phyloP scores from a whole-genome alignment of 495 filamentous ascomycete genomes.

The Penicillium coprophilum region DNA sequence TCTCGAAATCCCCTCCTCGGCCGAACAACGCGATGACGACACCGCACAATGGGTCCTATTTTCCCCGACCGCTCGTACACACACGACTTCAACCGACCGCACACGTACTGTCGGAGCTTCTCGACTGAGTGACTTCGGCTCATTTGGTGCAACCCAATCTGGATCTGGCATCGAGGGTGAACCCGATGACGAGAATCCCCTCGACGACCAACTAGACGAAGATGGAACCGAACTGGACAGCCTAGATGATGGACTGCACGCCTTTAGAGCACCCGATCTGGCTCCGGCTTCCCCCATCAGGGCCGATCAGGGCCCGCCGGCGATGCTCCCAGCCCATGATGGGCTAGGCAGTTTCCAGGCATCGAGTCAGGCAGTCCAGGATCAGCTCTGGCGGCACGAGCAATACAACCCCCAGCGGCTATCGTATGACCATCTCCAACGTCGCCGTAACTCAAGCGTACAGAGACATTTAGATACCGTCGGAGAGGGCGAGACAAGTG shows the following conservation, averaged over 20 bases:
- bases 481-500: conserved; percentile 56
- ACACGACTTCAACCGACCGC: conserved; percentile 68
- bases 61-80: conserved; percentile 70
- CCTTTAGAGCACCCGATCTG: conserved; percentile 69
- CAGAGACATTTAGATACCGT: conserved; percentile 65
- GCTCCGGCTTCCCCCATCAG: conserved; percentile 47
- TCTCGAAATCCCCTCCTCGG: conserved; percentile 38
- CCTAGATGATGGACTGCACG: conserved; percentile 83
- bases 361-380: conserved; percentile 58
- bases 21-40: conserved; percentile 55
- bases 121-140: conserved; percentile 82
- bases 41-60: conserved; percentile 96
- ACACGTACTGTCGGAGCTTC: conserved; percentile 74
- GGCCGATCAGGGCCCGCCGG: conserved; percentile 52
- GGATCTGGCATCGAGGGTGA: conserved; percentile 48
- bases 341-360: conserved; percentile 80
- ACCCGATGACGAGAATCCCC: conserved; percentile 45
- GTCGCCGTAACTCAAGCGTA: conserved; percentile 56
- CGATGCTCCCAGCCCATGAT: conserved; percentile 85
- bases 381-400: conserved; percentile 84
- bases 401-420: conserved; percentile 68
- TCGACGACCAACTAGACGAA: conserved; percentile 60
- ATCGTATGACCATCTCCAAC: conserved; percentile 25
- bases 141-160: conserved; percentile 60
- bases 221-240: conserved; percentile 79